These are phyloP conservation scores for Eutrema japonicum DNA, from an alignment of 345 rosid genomes.

Conservation along the genomic window DNA sequence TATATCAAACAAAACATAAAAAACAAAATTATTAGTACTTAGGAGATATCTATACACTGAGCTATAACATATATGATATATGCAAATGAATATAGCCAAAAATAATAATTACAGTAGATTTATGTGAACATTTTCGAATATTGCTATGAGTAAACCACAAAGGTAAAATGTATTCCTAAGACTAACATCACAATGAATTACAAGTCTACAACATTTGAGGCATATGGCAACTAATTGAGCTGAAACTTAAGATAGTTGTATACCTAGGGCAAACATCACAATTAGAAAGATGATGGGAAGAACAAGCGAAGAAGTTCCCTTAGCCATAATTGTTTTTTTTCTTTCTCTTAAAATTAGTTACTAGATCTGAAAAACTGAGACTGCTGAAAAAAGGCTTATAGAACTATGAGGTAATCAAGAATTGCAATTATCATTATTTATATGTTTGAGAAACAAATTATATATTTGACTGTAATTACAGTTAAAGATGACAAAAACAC, in stretches of 20 bases:
- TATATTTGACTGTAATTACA: too few species aligned
- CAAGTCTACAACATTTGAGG: background rate
- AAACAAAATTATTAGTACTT: background rate
- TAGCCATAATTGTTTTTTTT: background rate
- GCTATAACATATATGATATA: background rate
- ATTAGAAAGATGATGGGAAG: constrained; percentile 10
- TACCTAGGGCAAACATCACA: constrained; percentile 18
- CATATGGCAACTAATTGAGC: background rate
- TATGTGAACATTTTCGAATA: background rate
- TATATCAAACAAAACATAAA: background rate
- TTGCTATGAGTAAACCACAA: background rate
- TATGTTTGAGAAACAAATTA: too few species aligned
- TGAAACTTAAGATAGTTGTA: background rate
- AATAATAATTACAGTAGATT: background rate
- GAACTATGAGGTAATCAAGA: background rate
- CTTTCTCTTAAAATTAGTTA: background rate
- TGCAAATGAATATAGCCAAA: background rate
- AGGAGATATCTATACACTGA: background rate
- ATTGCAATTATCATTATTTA: background rate
- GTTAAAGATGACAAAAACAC: too few species aligned
- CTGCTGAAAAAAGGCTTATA: background rate
- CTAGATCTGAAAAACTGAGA: background rate
- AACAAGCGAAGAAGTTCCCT: background rate
- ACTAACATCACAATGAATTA: background rate
- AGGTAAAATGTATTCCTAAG: background rate